A percentile compares a stretch with the other conserved stretches of the same genome.
These are phyloP conservation scores for Aegilops tauschii DNA, from an alignment of 176 grass and related monocot species.

Conservation along the genomic window DNA sequence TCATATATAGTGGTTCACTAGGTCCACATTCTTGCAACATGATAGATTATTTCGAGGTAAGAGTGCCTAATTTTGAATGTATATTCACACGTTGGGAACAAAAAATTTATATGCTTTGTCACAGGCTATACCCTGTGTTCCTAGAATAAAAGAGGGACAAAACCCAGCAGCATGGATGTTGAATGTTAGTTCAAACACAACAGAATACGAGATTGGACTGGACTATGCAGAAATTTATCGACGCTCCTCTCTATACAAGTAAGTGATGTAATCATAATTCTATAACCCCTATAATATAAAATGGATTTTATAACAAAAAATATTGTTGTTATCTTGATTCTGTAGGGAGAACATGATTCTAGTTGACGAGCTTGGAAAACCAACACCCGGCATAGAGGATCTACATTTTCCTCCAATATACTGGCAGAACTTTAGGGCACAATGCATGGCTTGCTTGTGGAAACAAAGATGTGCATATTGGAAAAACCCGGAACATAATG, in stretches of 20 bases:
- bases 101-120: neutral
- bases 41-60: conserved; percentile 93
- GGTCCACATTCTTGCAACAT: conserved; percentile 70
- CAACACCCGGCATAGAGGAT: conserved; percentile 35
- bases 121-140: conserved; percentile 75
- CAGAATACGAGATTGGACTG: conserved; percentile 54
- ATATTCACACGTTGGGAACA: neutral
- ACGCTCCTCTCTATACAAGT: conserved; percentile 59
- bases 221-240: conserved; percentile 58
- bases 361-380: conserved; percentile 49
- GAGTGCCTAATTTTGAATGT: neutral
- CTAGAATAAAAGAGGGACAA: conserved; percentile 61
- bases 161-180: conserved; percentile 87
- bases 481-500: conserved; percentile 69
- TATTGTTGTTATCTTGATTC: neutral
- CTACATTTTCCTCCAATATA: conserved; percentile 48
- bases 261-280: conserved; percentile 4
- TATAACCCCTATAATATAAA: neutral
- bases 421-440: conserved; percentile 36
- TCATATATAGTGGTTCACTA: conserved; percentile 79
- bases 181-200: conserved; percentile 61
- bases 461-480: conserved; percentile 54
- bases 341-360: conserved; percentile 63
- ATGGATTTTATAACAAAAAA: neutral
- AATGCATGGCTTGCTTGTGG: conserved; percentile 53